Base-by-base conservation (phyloP, 176 grass and related monocot genomes). In the Musa beccarii region DNA sequence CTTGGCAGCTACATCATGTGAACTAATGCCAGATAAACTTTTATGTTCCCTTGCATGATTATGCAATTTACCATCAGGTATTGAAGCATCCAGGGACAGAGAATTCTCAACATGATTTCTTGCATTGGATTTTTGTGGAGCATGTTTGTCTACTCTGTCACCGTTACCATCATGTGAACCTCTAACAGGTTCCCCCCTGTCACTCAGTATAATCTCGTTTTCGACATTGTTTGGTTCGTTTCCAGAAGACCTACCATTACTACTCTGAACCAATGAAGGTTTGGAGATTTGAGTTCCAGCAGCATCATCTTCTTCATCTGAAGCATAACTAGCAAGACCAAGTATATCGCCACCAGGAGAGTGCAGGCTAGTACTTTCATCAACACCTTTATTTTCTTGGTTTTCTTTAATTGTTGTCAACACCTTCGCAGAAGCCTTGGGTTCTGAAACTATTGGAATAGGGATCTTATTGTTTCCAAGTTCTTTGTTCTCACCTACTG, bases 241-340 rank as follows among this genome's bases (percentile, higher is more conserved):
- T 78, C 54, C 61, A 16, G 57, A 78, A 59, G 76, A 49, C 50
- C 22, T 59, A 68, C 80, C 83, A 75, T 52, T 83, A 75, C 63
- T 77, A 82, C 66, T 63, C 81, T 81, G 61, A 84, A 66, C 24
- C 78, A 84, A 81, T 57, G 62, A 76, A 25, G 79, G 71, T 76
- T 83, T 79, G 75, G 77, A 81, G 19, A 54, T 49, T 49, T 75
- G 66, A 76, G 52, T 19, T 80, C 70, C 78, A 87, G 66, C 76
- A 80, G 17, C 70, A 4, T 78, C 76, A 25, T 89, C 83, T 11
- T 84, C 79, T 2, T 93, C 88, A 87, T 99, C 95, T 74, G 94
- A 93, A 88, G 86, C 88, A 80, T 99, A 99, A 89, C 75, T 90
- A 86, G 88, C 86, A 81, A 99, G 90, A 80, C 95, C 90, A 55